Evolutionary conservation across 1,284 basidiomycete genomes (phyloP).

Genomic region (Cryptococcus sp.): DNA sequence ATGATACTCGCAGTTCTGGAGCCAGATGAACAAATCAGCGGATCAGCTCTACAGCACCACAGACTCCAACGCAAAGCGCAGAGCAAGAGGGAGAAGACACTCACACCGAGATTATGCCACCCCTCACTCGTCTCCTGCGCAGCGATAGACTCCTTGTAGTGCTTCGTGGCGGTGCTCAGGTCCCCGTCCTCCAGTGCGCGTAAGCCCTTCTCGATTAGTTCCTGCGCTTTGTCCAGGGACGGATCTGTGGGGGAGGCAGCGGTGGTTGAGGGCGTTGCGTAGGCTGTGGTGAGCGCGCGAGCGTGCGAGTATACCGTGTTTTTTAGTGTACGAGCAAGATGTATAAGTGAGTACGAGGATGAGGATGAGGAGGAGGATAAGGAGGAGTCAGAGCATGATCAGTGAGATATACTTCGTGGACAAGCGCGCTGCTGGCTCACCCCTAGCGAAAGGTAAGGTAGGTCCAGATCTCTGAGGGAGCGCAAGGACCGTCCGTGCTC

Average conservation of each 20-base stretch:
- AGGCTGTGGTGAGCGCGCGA: slow-evolving; percentile 58
- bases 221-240: slow-evolving; percentile 75
- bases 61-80: neutral
- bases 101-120: slow-evolving; percentile 52
- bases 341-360: neutral
- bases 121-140: slow-evolving; percentile 70
- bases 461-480: no score
- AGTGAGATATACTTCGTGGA: neutral
- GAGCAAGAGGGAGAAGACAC: slow-evolving; percentile 5
- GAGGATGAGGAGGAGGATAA: neutral
- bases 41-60: neutral
- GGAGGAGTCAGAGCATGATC: neutral
- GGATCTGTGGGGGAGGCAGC: slow-evolving; percentile 81
- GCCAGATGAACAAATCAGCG: neutral
- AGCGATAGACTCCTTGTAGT: slow-evolving; percentile 77
- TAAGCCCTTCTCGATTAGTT: slow-evolving; percentile 83
- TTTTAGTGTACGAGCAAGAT: neutral
- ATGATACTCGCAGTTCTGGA: slow-evolving; percentile 52
- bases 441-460: no score
- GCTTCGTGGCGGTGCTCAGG: slow-evolving; percentile 71
- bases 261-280: slow-evolving; percentile 77
- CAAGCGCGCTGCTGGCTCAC: no score
- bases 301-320: neutral
- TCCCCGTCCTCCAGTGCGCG: slow-evolving; percentile 87
- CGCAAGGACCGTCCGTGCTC: no score